Percentiles rank a stretch among this genome's conserved stretches.
Evolutionary conservation across 495 filamentous ascomycete genomes (phyloP).

Genomic region (Filosporella fistucella): DNA sequence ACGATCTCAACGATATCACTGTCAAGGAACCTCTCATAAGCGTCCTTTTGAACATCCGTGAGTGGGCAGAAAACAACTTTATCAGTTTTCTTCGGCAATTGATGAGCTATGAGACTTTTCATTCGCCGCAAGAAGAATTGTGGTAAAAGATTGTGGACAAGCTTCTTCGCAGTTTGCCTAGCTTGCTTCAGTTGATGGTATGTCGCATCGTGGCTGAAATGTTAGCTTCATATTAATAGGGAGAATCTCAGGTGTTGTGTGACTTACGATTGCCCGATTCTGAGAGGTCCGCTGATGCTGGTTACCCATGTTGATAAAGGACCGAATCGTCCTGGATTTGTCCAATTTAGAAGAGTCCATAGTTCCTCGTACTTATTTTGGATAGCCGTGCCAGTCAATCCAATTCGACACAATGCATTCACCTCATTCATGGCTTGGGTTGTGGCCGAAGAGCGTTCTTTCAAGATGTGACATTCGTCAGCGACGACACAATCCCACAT

Average conservation of each 20-base stretch:
- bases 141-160: constrained; percentile 85
- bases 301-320: constrained; percentile 73
- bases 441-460: constrained; percentile 70
- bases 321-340: constrained; percentile 84
- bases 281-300: constrained; percentile 73
- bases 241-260: not conserved
- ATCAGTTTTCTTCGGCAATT: constrained; percentile 94
- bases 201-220: constrained; percentile 77
- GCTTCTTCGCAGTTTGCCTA: constrained; percentile 75
- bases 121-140: constrained; percentile 89
- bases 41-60: constrained; percentile 74
- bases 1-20: constrained; percentile 70
- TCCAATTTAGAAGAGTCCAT: constrained; percentile 96
- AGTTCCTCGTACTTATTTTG: constrained; percentile 98
- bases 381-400: constrained; percentile 92
- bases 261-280: constrained; percentile 66
- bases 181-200: constrained; percentile 74
- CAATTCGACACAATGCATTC: constrained; percentile 90
- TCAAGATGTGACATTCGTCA: constrained; percentile 93
- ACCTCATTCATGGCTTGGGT: constrained; percentile 87
- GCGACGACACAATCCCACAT: constrained; percentile 97
- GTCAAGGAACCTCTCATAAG: constrained; percentile 77
- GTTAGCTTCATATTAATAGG: no score
- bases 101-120: constrained; percentile 88
- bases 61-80: constrained; percentile 86